A percentile compares a stretch with the other conserved stretches of the same genome.
These are phyloP conservation scores for Acer yangbiense DNA, from an alignment of 345 rosid species.

Conservation along the genomic window DNA sequence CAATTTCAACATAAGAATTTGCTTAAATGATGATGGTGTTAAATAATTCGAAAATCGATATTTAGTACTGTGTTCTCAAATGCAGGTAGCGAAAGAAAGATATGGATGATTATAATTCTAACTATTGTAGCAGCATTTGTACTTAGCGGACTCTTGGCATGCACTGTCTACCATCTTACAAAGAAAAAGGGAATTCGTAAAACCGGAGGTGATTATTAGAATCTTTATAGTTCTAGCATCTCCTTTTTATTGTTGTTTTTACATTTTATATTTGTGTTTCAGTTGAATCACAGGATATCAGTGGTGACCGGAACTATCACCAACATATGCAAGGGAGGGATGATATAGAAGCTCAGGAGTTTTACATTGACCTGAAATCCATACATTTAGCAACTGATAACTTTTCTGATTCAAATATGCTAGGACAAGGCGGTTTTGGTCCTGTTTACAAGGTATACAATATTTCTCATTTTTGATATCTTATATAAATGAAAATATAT, in stretches of 20 bases:
- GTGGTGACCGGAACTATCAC: slow-evolving; percentile 5
- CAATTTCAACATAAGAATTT: background rate
- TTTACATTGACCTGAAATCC: slow-evolving; percentile 25
- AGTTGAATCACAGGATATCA: background rate
- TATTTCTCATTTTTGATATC: background rate
- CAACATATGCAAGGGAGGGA: slow-evolving; percentile 8
- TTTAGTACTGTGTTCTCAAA: background rate
- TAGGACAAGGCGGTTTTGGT: slow-evolving; percentile 66
- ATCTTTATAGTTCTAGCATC: too few species aligned
- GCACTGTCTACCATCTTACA: background rate
- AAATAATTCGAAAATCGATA: background rate
- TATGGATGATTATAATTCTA: slow-evolving; percentile 24
- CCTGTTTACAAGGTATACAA: slow-evolving; percentile 45
- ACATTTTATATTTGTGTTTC: too few species aligned
- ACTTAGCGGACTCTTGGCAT: slow-evolving; percentile 20
- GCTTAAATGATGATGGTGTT: background rate
- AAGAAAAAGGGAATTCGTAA: slow-evolving; percentile 4
- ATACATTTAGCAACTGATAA: slow-evolving; percentile 38
- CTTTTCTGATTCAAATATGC: slow-evolving; percentile 40
- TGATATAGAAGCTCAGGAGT: slow-evolving; percentile 19
- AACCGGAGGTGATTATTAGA: background rate
- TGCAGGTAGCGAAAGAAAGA: slow-evolving; percentile 23
- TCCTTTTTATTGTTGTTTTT: too few species aligned
- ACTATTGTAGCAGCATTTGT: slow-evolving; percentile 15
- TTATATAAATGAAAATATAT: background rate